Percentiles rank a stretch among this genome's conserved stretches.
Evolutionary conservation across 768 basidiomycete genomes (phyloP).

Genomic region (Psilocybe azurescens): DNA sequence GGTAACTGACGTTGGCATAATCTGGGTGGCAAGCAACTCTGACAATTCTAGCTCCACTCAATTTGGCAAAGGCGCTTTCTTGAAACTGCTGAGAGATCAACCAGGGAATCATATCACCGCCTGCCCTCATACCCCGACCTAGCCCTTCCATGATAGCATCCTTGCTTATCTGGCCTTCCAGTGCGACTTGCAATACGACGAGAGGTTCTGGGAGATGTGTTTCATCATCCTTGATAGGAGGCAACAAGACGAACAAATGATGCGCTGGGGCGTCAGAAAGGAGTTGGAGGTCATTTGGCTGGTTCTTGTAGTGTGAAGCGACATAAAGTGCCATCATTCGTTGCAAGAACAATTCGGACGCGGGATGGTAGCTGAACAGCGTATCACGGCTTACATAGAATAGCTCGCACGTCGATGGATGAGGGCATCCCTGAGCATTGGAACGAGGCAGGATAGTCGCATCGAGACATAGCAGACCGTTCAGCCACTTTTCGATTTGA

Average conservation of each 20-base stretch:
- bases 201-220: slow-evolving; percentile 93
- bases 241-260: slow-evolving; percentile 93
- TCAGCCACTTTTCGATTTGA: slow-evolving; percentile 94
- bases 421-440: slow-evolving; percentile 79
- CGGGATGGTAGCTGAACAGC: slow-evolving; percentile 95
- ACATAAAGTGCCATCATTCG: slow-evolving; percentile 99
- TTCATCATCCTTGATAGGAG: slow-evolving; percentile 90
- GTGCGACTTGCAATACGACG: slow-evolving; percentile 93
- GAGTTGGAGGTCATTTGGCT: slow-evolving; percentile 98
- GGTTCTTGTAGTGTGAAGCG: slow-evolving; percentile 98
- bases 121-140: slow-evolving; percentile 80
- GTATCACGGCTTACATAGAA: slow-evolving; percentile 97
- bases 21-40: slow-evolving; percentile 96
- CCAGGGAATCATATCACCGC: slow-evolving; percentile 99
- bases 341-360: slow-evolving; percentile 96
- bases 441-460: slow-evolving; percentile 64
- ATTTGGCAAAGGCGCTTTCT: slow-evolving; percentile 89
- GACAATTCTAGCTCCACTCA: slow-evolving; percentile 92
- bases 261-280: slow-evolving; percentile 97
- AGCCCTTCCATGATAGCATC: slow-evolving; percentile 86
- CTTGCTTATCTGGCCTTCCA: slow-evolving; percentile 92
- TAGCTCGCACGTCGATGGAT: slow-evolving; percentile 92
- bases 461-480: slow-evolving; percentile 88
- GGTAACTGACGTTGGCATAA: slow-evolving; percentile 76
- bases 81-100: slow-evolving; percentile 94